These are phyloP conservation scores for Brettanomyces anomalus DNA, from an alignment of 805 yeast genomes.

Conservation along the genomic window DNA sequence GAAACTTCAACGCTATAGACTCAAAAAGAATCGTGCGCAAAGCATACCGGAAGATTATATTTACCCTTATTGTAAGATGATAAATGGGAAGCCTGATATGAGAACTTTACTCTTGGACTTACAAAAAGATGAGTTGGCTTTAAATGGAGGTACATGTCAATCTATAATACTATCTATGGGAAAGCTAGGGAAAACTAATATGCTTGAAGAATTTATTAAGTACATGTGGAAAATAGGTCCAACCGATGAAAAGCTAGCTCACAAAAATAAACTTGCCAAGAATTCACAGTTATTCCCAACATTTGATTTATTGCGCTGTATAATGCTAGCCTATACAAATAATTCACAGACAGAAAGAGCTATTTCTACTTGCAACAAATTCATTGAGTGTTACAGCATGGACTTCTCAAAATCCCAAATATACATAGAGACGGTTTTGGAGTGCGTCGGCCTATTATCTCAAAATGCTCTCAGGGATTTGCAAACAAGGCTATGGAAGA, in stretches of 20 bases:
- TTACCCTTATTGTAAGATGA: conserved; percentile 9
- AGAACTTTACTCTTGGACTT: conserved; percentile 12
- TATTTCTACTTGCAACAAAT: conserved; percentile 15
- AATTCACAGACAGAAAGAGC: conserved; percentile 22
- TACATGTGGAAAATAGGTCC: conserved; percentile 21
- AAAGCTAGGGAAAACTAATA: conserved; percentile 16
- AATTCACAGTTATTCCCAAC: conserved; percentile 19
- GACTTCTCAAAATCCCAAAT: conserved; percentile 12
- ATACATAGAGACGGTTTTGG: conserved; percentile 21
- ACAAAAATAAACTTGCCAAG: conserved; percentile 3
- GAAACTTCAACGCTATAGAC: conserved; percentile 15
- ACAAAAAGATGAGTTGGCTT: conserved; percentile 10
- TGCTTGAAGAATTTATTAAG: conserved; percentile 17
- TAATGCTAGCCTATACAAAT: conserved; percentile 22
- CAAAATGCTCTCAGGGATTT: conserved; percentile 14
- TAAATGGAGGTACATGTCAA: conserved; percentile 15
- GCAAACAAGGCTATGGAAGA: conserved; percentile 11
- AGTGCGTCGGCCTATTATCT: conserved; percentile 16
- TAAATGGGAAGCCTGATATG: conserved; percentile 2
- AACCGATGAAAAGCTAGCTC: background rate
- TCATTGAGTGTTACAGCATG: conserved; percentile 17
- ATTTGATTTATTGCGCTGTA: conserved; percentile 15
- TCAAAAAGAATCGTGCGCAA: conserved; percentile 10
- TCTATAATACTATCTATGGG: conserved; percentile 23
- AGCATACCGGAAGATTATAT: conserved; percentile 5